Base-by-base conservation (phyloP, 1,139 yeast genomes). In the Scheffersomyces segobiensis region DNA sequence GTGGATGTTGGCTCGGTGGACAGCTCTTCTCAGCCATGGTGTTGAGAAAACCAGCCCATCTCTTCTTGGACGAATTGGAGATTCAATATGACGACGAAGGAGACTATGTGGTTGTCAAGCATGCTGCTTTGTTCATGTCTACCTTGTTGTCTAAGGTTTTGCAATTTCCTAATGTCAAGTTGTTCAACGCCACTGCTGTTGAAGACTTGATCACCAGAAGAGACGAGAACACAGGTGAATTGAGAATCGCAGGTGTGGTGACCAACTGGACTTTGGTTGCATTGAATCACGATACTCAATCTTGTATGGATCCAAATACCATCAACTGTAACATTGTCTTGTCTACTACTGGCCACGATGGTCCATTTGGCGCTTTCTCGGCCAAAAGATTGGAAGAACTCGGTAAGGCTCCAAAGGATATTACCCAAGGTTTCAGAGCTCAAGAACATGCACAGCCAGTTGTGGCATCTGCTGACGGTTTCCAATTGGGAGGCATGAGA, bases 271-370 rank as follows among this genome's bases (percentile, higher is more conserved):
- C 93, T 22, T 78, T 88, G 67, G 93, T 89, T 47, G 81, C 93
- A 12, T 81, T 87, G 81, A 88, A 88, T 72, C 95, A 89, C 69
- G 91, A 87, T 70, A 85, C 86, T 61, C 93, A 89, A 72, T 85
- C 89, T 18, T 89, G 95, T 73, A 89, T 89, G 95, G 95, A 89
- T 69, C 95, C 95, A 58, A 88, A 89, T 77, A 89, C 92, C 60
- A 87, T 89, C 78, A 89, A 88, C 69, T 83, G 88, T 61, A 87
- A 87, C 67, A 86, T 89, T 57, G 85, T 89, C 57, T 78, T 89
- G 60, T 87, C 93, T 18, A 86, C 93, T 60, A 85, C 91, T 50
- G 95, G 95, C 56, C 95, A 89, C 67, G 95, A 89, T 71, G 95
- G 95, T 66, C 93, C 93, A 56, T 87, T 88, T 74, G 95, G 95